These are phyloP conservation scores for Yarrowia galli DNA, from an alignment of 1,139 yeast species.

Conservation along the genomic window DNA sequence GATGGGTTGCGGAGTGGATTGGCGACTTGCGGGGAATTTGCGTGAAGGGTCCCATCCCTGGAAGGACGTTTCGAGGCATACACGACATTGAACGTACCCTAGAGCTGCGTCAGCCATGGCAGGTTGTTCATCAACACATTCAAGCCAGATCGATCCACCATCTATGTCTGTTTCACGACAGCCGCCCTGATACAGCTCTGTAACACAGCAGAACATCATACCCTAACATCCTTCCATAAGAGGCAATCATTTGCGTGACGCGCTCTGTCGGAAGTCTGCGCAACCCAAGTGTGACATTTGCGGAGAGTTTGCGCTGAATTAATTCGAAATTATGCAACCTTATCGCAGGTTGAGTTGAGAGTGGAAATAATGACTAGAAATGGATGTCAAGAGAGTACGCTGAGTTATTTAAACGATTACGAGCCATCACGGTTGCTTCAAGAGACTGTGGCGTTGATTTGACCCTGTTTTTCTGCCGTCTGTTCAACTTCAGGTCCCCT, in stretches of 20 bases:
- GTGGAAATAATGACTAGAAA: background rate
- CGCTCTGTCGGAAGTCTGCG: background rate
- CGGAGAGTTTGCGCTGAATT: slow-evolving; percentile 7
- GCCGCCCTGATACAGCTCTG: background rate
- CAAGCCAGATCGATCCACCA: no score
- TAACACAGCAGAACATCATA: background rate
- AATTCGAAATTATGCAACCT: slow-evolving; percentile 1
- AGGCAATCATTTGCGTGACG: slow-evolving; percentile 15
- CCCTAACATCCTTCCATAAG: background rate
- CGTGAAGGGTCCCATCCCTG: no score
- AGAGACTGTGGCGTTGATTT: background rate
- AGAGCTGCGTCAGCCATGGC: no score
- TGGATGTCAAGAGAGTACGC: no score
- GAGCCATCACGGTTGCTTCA: no score
- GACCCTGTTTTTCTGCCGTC: background rate
- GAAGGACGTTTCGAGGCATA: no score
- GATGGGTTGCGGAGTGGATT: no score
- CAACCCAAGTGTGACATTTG: background rate
- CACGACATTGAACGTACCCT: no score
- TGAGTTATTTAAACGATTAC: background rate
- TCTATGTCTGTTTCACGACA: background rate
- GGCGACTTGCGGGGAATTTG: no score
- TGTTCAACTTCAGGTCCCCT: no score
- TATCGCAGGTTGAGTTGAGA: background rate
- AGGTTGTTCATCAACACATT: no score